Conservation (phyloP, 164 flowering plant species). For the Vitis rupestris region DNA sequence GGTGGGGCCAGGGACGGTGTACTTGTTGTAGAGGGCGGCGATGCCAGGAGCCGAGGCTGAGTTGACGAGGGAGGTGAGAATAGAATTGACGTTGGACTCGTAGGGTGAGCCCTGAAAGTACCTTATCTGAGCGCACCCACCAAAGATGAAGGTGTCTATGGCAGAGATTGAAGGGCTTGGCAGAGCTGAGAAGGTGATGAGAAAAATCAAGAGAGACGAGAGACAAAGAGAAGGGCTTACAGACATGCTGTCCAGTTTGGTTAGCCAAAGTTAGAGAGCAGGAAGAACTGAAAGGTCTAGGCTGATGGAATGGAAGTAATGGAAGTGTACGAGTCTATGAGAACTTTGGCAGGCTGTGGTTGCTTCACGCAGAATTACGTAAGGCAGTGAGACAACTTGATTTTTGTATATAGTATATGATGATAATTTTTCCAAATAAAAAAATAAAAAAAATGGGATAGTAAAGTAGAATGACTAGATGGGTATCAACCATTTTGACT, state of each 20-base stretch:
- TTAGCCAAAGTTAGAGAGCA: neutral
- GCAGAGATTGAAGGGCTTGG: constrained; percentile 22
- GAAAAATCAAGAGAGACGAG: constrained; percentile 3
- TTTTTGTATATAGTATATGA: no score
- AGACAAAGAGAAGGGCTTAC: neutral
- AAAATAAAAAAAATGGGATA: no score
- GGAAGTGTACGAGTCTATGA: no score
- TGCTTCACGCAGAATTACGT: no score
- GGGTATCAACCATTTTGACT: no score
- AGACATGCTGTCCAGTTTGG: constrained; percentile 9
- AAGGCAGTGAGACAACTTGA: no score
- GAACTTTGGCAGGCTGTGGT: no score
- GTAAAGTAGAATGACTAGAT: no score
- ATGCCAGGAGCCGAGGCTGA: constrained; percentile 27
- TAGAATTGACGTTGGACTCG: constrained; percentile 46
- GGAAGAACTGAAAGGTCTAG: neutral
- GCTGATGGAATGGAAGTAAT: neutral
- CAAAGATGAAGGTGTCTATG: constrained; percentile 46
- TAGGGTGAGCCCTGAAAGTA: constrained; percentile 40
- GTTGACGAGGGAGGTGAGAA: constrained; percentile 58
- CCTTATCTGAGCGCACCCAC: constrained; percentile 53
- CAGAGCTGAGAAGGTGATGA: constrained; percentile 7
- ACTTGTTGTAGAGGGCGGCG: constrained; percentile 42
- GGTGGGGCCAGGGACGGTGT: constrained; percentile 33
- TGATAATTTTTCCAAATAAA: no score